Evolutionary conservation across 768 basidiomycete species (phyloP).

Genomic region (Suillus luteus): DNA sequence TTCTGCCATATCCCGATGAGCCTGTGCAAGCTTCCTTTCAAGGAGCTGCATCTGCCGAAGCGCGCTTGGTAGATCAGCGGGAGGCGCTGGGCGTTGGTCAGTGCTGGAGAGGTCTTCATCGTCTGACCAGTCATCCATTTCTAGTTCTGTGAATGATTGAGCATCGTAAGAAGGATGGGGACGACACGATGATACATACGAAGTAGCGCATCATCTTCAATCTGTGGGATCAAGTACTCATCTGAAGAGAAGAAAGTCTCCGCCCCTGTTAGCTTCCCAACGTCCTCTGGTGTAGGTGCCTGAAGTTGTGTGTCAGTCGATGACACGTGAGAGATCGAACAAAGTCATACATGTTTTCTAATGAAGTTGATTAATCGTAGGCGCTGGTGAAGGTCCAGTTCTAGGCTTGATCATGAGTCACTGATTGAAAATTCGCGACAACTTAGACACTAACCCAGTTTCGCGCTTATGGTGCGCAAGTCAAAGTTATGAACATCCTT

Average conservation of each 20-base stretch:
- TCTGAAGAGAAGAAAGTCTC: slow-evolving; percentile 74
- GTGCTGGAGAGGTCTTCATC: slow-evolving; percentile 44
- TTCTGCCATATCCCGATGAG: slow-evolving; percentile 62
- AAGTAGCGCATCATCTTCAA: slow-evolving; percentile 88
- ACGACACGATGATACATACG: slow-evolving; percentile 54
- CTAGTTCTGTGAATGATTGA: slow-evolving; percentile 48
- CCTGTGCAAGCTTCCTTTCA: slow-evolving; percentile 59
- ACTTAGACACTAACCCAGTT: slow-evolving; percentile 50
- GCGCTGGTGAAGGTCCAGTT: slow-evolving; percentile 75
- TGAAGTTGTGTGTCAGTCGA: slow-evolving; percentile 29
- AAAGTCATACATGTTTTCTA: slow-evolving; percentile 59
- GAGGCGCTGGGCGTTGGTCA: slow-evolving; percentile 13
- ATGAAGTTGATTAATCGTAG: slow-evolving; percentile 89
- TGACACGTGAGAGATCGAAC: not conserved
- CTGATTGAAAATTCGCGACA: not conserved
- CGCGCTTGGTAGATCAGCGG: slow-evolving; percentile 36
- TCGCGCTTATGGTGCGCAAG: slow-evolving; percentile 49
- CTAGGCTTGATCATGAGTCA: slow-evolving; percentile 36
- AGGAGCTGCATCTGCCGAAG: slow-evolving; percentile 55
- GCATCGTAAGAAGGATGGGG: not conserved
- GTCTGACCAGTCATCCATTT: slow-evolving; percentile 75
- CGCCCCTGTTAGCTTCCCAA: slow-evolving; percentile 50
- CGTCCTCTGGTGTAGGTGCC: slow-evolving; percentile 52
- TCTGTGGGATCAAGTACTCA: slow-evolving; percentile 75
- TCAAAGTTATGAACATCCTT: slow-evolving; percentile 61